Conservation (phyloP, 1,284 basidiomycete genomes). For the Rhodotorula glutinis region DNA sequence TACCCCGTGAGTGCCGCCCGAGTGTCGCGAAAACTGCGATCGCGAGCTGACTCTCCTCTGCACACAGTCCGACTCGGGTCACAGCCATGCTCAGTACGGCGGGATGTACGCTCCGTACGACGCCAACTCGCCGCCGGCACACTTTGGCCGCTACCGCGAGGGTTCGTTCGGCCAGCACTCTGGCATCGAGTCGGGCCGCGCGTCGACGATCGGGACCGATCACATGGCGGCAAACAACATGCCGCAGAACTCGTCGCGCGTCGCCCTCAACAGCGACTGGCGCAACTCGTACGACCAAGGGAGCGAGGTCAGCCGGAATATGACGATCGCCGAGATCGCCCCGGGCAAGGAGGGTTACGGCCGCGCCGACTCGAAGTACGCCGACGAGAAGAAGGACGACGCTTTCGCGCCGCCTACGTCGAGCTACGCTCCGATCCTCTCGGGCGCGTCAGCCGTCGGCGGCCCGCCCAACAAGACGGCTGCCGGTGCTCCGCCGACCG, state of each 20-base stretch:
- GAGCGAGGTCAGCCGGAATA: constrained; percentile 37
- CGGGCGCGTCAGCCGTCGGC: constrained; percentile 43
- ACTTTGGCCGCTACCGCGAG: constrained; percentile 43
- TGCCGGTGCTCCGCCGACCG: constrained; percentile 39
- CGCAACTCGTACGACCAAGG: constrained; percentile 45
- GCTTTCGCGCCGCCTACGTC: constrained; percentile 21
- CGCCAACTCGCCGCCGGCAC: constrained; percentile 29
- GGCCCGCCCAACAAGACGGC: constrained; percentile 31
- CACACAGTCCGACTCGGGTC: constrained; percentile 37
- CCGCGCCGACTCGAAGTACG: constrained; percentile 33
- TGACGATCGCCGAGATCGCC: constrained; percentile 39
- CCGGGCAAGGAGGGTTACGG: constrained; percentile 43
- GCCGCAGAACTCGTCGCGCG: constrained; percentile 46
- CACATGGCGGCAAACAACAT: constrained; percentile 36
- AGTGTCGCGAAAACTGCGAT: neutral
- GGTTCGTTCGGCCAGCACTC: constrained; percentile 43
- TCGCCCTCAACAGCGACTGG: constrained; percentile 47
- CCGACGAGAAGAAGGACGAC: constrained; percentile 40
- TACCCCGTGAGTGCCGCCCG: constrained; percentile 15
- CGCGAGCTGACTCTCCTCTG: neutral
- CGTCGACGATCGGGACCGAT: constrained; percentile 46
- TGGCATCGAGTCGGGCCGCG: constrained; percentile 44
- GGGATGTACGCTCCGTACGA: constrained; percentile 25
- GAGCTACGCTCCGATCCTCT: constrained; percentile 40
- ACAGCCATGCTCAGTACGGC: constrained; percentile 28